Percentiles rank a stretch among this genome's conserved stretches.
phyloP scores from a whole-genome alignment of 352 stramenopile species.

The Blastocystis sp. region DNA sequence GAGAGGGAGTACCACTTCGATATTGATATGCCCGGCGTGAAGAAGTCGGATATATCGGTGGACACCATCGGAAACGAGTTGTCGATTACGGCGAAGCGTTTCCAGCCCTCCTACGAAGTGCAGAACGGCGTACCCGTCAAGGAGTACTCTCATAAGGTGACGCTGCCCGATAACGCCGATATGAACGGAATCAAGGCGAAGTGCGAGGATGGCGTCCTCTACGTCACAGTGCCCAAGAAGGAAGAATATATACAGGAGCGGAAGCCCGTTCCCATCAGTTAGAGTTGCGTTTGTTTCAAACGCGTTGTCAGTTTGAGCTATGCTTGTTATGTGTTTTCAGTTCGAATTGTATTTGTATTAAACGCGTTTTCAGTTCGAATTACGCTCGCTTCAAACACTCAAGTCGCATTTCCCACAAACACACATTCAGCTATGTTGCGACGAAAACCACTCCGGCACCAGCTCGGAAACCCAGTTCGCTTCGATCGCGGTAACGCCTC shows the following conservation, averaged over 20 bases:
- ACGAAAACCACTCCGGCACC: constrained; percentile 83
- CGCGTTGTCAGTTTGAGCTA: no score
- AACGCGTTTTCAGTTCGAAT: no score
- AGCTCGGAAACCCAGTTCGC: constrained; percentile 86
- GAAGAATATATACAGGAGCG: neutral
- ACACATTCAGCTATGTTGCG: neutral
- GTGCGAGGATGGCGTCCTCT: neutral
- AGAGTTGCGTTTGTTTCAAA: no score
- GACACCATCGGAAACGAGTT: neutral
- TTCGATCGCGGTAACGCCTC: constrained; percentile 85
- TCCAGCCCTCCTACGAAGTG: neutral
- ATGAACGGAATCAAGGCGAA: neutral
- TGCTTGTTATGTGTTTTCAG: no score
- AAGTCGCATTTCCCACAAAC: neutral
- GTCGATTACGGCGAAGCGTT: neutral
- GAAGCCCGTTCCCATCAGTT: neutral
- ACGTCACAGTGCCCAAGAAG: neutral
- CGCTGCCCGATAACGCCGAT: neutral
- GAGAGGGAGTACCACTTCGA: neutral
- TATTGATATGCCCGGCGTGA: constrained; percentile 5
- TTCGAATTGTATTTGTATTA: no score
- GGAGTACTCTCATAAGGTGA: neutral
- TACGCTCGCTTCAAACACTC: no score
- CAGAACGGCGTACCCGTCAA: neutral
- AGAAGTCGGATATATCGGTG: constrained; percentile 14